Evolutionary conservation across 345 rosid species (phyloP), one percentile per base, ranked within the genome.

Genomic region (Erodium maritimum): DNA sequence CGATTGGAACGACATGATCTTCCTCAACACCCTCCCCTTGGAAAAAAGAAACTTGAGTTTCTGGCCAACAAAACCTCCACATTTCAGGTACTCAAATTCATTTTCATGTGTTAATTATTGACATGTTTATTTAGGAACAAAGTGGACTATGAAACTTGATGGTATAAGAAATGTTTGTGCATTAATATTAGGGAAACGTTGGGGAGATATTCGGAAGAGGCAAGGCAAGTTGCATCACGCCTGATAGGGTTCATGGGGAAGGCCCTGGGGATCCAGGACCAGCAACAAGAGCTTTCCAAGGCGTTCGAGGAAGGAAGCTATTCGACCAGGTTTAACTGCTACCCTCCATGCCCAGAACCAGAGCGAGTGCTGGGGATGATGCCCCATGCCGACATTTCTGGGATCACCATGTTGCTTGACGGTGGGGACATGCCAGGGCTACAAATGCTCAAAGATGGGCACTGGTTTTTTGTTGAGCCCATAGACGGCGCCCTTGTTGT

Each of bases 1-100:
- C 22, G 75, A 71, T 3, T 71, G 75, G 75, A 66, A 62, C 21
- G 70, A 71, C 63, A 71, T 71, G 70, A 25, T 71, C 50, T 71
- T 71, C 61, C 70, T 65, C 67, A 58, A 62, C 59, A 58, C 67
- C 55, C 58, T 71, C 19, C 75, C 75, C 22, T 4, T 50, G 34
- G 54, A 66, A 19, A 37, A 62, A 29, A 61, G 75, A 71, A 62
- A 58, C 13, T 50, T 61, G 1, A 42, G 62, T 11, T 37, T 71
- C 48, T 71, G 75, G 70, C 75, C 75, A 1, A 48, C 61, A 8
- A 65, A 65, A 21, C 74, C 74, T 54, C 33, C 24, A 34, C 22
- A 58, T 1, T 66, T 66, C 54, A 66, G 64, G 48, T 57, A 29
- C 8, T 45, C 37, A 21, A 19, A 21, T 3, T 58, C 3, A 58